Percentiles rank a stretch among this genome's conserved stretches.
Conservation (phyloP, 106 monocot genomes). For the Phalaenopsis aphrodite region DNA sequence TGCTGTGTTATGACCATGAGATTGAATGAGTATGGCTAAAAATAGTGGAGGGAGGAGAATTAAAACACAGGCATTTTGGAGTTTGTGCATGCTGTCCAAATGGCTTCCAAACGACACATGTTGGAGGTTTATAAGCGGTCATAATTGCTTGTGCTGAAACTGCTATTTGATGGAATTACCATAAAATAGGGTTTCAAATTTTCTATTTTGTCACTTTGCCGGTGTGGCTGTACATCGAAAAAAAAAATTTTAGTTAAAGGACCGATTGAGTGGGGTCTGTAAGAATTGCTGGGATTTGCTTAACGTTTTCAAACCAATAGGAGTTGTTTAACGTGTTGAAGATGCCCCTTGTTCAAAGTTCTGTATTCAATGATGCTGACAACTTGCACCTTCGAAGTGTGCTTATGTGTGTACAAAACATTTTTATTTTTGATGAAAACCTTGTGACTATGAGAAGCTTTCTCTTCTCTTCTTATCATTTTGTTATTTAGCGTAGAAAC, state of each 20-base stretch:
- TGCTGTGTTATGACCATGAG: too few species aligned
- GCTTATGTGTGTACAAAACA: not conserved
- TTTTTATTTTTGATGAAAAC: not conserved
- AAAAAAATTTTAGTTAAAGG: too few species aligned
- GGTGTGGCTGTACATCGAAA: too few species aligned
- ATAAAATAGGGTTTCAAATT: too few species aligned
- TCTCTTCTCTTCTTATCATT: not conserved
- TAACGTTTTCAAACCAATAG: not conserved
- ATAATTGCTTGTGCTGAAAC: too few species aligned
- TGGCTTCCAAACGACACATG: not conserved
- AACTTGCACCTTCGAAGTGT: not conserved
- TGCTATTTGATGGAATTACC: too few species aligned
- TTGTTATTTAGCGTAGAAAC: not conserved
- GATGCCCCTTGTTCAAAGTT: not conserved
- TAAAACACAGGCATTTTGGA: not conserved
- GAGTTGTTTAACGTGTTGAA: not conserved
- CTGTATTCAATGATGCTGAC: not conserved
- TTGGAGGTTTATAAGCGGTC: too few species aligned
- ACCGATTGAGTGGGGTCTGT: too few species aligned
- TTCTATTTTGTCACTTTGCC: too few species aligned
- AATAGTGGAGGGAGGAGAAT: not conserved
- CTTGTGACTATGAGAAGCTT: not conserved
- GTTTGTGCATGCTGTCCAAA: not conserved
- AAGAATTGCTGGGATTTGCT: not conserved
- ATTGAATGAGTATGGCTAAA: not conserved